phyloP scores from a whole-genome alignment of 179 eudicot species.

The Beta lomatogona region DNA sequence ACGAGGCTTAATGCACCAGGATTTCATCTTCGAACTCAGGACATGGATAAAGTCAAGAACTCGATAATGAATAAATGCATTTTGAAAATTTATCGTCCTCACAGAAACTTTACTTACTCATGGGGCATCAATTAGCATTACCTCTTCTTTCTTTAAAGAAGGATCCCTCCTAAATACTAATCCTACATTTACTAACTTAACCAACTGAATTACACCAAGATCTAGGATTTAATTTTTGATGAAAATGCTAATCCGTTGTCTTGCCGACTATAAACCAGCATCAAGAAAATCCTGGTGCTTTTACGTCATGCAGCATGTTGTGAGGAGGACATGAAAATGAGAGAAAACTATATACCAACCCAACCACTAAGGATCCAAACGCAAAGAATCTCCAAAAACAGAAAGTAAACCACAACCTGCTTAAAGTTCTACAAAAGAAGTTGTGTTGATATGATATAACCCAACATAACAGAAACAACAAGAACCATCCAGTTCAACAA shows the following conservation, averaged over 20 bases:
- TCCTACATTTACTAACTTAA: background rate
- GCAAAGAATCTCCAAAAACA: no score
- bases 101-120: background rate
- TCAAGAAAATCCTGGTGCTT: no score
- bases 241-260: background rate
- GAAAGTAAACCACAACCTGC: background rate
- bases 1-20: background rate
- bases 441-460: background rate
- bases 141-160: background rate
- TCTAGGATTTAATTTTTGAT: background rate
- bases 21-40: background rate
- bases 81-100: background rate
- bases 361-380: background rate
- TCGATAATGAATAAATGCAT: background rate
- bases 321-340: no score
- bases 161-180: background rate
- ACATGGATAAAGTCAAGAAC: no score
- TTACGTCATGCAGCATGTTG: no score
- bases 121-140: background rate
- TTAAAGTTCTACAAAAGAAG: no score
- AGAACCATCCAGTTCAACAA: background rate
- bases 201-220: background rate
- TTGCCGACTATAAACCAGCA: background rate
- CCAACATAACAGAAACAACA: background rate
- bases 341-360: background rate